Evolutionary conservation across 176 grass and related monocot species (phyloP).

Genomic region (Aegilops bicornis): DNA sequence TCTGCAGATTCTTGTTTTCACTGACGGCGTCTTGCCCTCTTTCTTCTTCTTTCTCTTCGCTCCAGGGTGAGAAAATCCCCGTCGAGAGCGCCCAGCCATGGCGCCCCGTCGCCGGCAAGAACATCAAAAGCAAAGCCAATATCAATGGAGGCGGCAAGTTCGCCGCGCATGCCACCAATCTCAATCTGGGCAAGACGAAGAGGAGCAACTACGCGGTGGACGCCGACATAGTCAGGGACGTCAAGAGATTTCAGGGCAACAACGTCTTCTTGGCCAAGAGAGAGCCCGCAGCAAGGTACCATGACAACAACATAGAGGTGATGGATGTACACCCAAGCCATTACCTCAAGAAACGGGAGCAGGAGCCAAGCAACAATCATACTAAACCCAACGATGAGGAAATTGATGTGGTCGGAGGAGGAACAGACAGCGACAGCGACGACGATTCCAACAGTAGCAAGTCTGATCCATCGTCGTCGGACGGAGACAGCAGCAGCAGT

Average conservation of each 20-base stretch:
- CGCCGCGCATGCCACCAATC: neutral
- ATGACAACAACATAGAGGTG: neutral
- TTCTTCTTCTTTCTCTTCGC: neutral
- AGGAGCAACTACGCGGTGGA: neutral
- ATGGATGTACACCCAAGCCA: neutral
- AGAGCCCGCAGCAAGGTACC: neutral
- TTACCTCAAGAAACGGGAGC: neutral
- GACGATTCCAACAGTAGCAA: constrained; percentile 20
- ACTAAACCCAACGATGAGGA: neutral
- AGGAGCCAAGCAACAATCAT: neutral
- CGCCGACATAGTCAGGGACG: neutral
- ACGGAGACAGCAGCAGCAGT: neutral
- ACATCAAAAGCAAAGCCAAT: neutral
- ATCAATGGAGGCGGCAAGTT: neutral
- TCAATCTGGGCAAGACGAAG: constrained; percentile 6
- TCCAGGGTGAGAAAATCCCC: constrained; percentile 8
- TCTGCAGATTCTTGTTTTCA: neutral
- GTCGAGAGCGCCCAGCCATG: neutral
- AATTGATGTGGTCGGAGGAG: neutral
- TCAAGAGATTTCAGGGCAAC: neutral
- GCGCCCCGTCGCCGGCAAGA: neutral
- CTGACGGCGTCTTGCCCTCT: neutral
- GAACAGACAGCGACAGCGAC: neutral
- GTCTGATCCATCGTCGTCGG: constrained; percentile 29
- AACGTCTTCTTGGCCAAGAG: neutral